Evolutionary conservation across 2,329 filamentous ascomycete species (phyloP), one percentile per base, ranked within the genome.

Genomic region (Ascochyta clinopodiicola): DNA sequence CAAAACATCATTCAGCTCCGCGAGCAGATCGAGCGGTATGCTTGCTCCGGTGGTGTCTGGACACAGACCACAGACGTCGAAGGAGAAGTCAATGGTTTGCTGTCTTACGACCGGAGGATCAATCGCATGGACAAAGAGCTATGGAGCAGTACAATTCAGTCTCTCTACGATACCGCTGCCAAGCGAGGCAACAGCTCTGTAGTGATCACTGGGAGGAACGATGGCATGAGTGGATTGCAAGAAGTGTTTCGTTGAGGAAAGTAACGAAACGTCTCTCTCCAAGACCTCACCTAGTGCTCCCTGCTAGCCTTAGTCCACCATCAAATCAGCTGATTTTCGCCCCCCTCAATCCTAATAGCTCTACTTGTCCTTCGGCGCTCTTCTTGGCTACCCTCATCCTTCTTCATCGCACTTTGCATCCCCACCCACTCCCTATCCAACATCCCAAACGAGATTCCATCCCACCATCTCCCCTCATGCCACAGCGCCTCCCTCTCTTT

Each of bases 21-120:
- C 12, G 79, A 80, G 2, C 82, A 84, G 56, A 71, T 80, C 12
- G 79, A 84, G 54, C 74, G 74, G 10, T 90, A 80, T 51, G 80
- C 84, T 0, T 91, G 88, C 74, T 88, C 84, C 31, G 88, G 84
- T 0, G 88, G 83, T 10, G 82, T 91, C 0, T 91, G 87, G 82
- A 91, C 88, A 0, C 88, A 91, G 77, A 91, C 88, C 0, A 89
- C 86, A 0, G 88, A 91, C 63, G 88, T 91, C 0, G 88, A 91
- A 69, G 88, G 88, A 4, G 88, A 91, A 69, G 86, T 91, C 8
- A 91, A 91, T 62, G 88, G 88, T 0, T 76, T 91, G 52, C 71
- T 89, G 62, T 89, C 87, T 0, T 89, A 89, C 63, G 88, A 91
- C 69, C 82, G 88, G 1, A 78, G 87, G 0, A 54, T 88, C 0